These are phyloP conservation scores for Aspergillus tamarii DNA, from an alignment of 2,329 filamentous ascomycete species.

Conservation along the genomic window DNA sequence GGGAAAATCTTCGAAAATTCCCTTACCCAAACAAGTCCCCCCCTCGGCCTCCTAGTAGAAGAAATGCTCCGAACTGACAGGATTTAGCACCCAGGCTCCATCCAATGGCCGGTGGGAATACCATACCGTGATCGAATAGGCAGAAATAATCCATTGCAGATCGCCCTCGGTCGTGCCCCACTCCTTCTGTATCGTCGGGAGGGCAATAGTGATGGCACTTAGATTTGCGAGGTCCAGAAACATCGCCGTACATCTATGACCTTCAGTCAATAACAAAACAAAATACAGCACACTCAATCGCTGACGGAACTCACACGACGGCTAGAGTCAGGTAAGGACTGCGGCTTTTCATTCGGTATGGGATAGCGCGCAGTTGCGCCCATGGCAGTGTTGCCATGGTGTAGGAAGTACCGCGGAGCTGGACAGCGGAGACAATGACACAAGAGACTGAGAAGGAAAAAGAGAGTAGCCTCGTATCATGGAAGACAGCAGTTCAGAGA, in stretches of 20 bases:
- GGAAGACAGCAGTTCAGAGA: not conserved
- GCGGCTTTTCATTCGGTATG: not conserved
- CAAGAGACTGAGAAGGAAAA: not conserved
- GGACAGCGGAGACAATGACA: not conserved
- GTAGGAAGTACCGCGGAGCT: not conserved
- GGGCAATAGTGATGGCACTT: not conserved
- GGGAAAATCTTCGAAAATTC: not conserved
- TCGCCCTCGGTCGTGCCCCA: not conserved
- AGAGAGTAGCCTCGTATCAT: not conserved
- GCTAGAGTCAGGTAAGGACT: not conserved
- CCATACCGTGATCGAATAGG: not conserved
- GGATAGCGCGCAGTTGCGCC: not conserved
- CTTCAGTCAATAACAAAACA: not conserved
- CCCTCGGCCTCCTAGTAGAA: not conserved
- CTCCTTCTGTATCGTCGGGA: not conserved
- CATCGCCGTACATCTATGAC: not conserved
- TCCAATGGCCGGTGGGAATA: not conserved
- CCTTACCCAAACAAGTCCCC: not conserved
- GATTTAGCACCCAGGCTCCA: not conserved
- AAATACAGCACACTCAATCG: not conserved
- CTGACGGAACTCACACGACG: not conserved
- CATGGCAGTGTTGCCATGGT: not conserved
- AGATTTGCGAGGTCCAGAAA: not conserved
- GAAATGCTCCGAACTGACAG: not conserved
- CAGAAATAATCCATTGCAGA: not conserved